A percentile compares a stretch with the other conserved stretches of the same genome.
Evolutionary conservation across 2,329 filamentous ascomycete species (phyloP).

Genomic region (Neocucurbitaria cava): DNA sequence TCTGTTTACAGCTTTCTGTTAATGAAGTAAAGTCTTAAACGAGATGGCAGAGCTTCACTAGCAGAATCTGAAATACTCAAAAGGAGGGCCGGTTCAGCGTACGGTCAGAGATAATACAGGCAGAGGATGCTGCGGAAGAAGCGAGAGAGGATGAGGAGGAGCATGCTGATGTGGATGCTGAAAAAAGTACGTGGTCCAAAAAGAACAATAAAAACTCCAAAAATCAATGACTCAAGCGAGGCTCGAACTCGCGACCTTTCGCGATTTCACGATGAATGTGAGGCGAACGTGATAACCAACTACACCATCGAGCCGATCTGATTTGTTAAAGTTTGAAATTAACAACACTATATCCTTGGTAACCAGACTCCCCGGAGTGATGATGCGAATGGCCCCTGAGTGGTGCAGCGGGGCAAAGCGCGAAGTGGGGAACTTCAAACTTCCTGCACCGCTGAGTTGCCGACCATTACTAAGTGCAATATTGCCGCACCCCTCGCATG

Average conservation of each 20-base stretch:
- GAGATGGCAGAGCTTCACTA: too few relatives aligned
- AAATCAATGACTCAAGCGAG: conserved; percentile 26
- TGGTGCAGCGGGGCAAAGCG: not conserved
- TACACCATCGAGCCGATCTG: conserved; percentile 30
- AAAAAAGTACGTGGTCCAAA: too few relatives aligned
- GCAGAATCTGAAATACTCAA: too few relatives aligned
- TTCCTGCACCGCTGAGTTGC: not conserved
- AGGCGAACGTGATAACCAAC: conserved; percentile 40
- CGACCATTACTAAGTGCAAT: not conserved
- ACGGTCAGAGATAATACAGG: too few relatives aligned
- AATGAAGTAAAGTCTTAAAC: too few relatives aligned
- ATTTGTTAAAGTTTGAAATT: not conserved
- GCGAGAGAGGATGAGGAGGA: too few relatives aligned
- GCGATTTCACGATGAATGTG: conserved; percentile 21
- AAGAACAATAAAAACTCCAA: too few relatives aligned
- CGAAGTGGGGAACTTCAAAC: not conserved
- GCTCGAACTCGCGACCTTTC: conserved; percentile 37
- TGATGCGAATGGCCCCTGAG: not conserved
- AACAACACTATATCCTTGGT: not conserved
- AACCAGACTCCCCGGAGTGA: not conserved
- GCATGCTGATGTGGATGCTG: too few relatives aligned
- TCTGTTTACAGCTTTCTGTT: too few relatives aligned
- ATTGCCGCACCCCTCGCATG: not conserved
- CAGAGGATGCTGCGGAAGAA: too few relatives aligned
- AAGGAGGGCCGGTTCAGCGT: too few relatives aligned